Conservation (phyloP, 345 rosid genomes). For the Aethionema arabicum region DNA sequence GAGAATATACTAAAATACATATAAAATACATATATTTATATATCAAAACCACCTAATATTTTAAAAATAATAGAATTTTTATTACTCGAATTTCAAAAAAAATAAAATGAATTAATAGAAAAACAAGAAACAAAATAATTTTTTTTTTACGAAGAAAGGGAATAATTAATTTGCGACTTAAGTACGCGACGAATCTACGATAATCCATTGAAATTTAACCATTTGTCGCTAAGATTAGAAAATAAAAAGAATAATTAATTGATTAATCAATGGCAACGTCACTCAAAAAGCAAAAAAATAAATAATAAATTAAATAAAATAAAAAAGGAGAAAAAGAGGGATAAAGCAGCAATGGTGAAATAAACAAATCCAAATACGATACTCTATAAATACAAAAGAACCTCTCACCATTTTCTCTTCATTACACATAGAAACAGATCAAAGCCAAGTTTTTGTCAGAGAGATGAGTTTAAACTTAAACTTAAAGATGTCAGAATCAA, state of each 20-base stretch:
- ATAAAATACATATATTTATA: too few species aligned
- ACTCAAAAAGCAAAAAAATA: neutral
- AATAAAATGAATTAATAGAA: neutral
- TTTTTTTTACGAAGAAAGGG: too few species aligned
- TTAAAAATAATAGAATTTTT: too few species aligned
- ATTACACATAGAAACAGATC: neutral
- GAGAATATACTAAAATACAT: too few species aligned
- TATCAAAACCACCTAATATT: too few species aligned
- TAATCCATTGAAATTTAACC: too few species aligned
- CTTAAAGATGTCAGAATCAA: constrained; percentile 48
- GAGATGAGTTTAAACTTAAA: constrained; percentile 37
- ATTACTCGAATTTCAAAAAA: neutral
- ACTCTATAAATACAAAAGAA: constrained; percentile 37
- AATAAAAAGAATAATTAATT: too few species aligned
- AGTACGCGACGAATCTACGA: too few species aligned
- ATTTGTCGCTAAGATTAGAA: too few species aligned
- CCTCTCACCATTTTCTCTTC: constrained; percentile 30
- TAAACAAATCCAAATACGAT: constrained; percentile 35
- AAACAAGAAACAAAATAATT: too few species aligned
- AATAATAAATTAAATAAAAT: neutral
- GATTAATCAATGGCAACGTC: too few species aligned
- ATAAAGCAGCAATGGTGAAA: neutral
- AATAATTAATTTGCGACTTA: too few species aligned
- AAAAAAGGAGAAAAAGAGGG: constrained; percentile 9
- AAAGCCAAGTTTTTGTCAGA: neutral